These are phyloP conservation scores for Solanum hybrid DNA, from an alignment of 305 asterid species.

Conservation along the genomic window DNA sequence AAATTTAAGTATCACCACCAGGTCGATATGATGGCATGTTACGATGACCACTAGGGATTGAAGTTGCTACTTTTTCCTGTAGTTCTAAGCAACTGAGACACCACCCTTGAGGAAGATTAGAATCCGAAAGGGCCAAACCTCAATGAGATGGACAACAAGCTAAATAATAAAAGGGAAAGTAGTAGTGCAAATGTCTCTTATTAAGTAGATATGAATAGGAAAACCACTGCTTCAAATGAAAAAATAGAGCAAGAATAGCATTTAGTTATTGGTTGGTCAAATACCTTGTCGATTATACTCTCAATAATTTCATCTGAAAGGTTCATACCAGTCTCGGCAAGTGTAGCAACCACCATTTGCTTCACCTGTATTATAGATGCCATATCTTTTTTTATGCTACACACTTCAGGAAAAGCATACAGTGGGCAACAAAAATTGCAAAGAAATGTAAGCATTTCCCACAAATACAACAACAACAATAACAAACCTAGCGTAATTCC, in stretches of 20 bases:
- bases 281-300: constrained; percentile 94
- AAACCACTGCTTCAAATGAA: background rate
- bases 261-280: background rate
- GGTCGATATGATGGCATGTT: background rate
- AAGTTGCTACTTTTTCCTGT: background rate
- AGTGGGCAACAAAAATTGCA: background rate
- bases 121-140: background rate
- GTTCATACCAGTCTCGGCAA: constrained; percentile 98
- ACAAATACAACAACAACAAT: background rate
- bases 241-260: background rate
- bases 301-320: constrained; percentile 93
- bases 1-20: background rate
- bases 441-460: background rate
- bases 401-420: background rate
- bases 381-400: background rate
- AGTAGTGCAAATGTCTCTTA: background rate
- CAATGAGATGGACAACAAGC: background rate
- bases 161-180: background rate
- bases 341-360: constrained; percentile 99
- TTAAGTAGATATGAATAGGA: background rate
- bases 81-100: background rate
- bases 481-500: no score
- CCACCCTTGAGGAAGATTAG: background rate
- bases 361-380: constrained; percentile 49
- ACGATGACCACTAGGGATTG: background rate